Evolutionary conservation across 768 basidiomycete genomes (phyloP).

Genomic region (Russula sp.): DNA sequence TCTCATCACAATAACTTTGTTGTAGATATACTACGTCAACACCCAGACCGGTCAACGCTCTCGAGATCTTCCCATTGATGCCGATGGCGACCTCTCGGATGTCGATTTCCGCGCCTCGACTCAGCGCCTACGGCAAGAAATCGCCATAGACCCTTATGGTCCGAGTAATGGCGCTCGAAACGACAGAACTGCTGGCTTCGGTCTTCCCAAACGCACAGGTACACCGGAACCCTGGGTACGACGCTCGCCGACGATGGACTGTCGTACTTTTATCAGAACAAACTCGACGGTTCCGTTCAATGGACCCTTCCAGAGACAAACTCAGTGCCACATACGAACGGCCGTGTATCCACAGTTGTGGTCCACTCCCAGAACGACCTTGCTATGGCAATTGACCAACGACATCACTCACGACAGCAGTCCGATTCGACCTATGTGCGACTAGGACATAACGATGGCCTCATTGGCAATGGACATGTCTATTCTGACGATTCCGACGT

Average conservation of each 20-base stretch:
- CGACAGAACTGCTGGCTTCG: slow-evolving; percentile 51
- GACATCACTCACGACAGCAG: slow-evolving; percentile 32
- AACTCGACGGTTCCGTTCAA: slow-evolving; percentile 58
- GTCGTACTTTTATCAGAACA: slow-evolving; percentile 79
- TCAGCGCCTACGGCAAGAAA: slow-evolving; percentile 52
- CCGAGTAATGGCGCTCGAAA: slow-evolving; percentile 16
- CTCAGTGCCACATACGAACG: slow-evolving; percentile 12
- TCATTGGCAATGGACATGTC: slow-evolving; percentile 53
- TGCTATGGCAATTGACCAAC: slow-evolving; percentile 2
- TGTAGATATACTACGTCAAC: slow-evolving; percentile 92
- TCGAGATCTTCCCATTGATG: slow-evolving; percentile 76
- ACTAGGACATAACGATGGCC: slow-evolving; percentile 36
- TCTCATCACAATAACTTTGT: slow-evolving; percentile 2
- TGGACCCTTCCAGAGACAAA: slow-evolving; percentile 63
- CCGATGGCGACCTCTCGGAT: slow-evolving; percentile 62
- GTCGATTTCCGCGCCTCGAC: slow-evolving; percentile 58
- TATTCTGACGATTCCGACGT: slow-evolving; percentile 81
- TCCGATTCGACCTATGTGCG: slow-evolving; percentile 39
- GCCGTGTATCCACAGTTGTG: slow-evolving; percentile 6
- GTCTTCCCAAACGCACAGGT: slow-evolving; percentile 53
- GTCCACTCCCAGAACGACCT: slow-evolving; percentile 3
- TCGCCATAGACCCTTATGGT: slow-evolving; percentile 45
- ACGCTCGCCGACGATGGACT: slow-evolving; percentile 79
- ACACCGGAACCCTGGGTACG: slow-evolving; percentile 83
- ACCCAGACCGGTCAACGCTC: slow-evolving; percentile 81